These are phyloP conservation scores for Kluyveromyces nonfermentans DNA, from an alignment of 805 yeast genomes.

Conservation along the genomic window DNA sequence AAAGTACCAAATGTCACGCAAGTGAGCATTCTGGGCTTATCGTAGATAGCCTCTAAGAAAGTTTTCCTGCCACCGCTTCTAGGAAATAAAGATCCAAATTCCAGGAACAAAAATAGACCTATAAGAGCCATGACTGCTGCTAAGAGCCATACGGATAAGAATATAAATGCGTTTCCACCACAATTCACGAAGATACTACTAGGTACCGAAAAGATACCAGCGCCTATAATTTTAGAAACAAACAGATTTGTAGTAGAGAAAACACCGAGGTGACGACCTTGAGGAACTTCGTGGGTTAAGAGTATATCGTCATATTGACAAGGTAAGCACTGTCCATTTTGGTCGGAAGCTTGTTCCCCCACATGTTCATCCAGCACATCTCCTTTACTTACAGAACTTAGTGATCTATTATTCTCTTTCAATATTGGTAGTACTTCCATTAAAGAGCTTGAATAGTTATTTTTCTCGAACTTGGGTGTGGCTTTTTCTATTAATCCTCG, in stretches of 20 bases:
- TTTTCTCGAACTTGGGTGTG: neutral
- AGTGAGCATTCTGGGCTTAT: constrained; percentile 46
- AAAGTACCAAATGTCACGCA: constrained; percentile 42
- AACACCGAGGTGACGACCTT: constrained; percentile 65
- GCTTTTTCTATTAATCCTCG: neutral
- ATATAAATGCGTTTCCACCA: constrained; percentile 57
- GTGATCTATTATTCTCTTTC: neutral
- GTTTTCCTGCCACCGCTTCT: constrained; percentile 70
- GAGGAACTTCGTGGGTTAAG: constrained; percentile 36
- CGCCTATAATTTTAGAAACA: constrained; percentile 63
- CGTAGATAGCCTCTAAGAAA: constrained; percentile 58
- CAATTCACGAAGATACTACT: constrained; percentile 55
- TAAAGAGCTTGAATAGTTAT: no score
- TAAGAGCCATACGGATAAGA: constrained; percentile 52
- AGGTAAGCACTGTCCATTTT: neutral
- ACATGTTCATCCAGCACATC: neutral
- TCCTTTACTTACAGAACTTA: neutral
- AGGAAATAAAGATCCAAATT: constrained; percentile 62
- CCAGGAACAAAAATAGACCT: constrained; percentile 58
- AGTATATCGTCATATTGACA: neutral
- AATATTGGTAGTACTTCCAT: neutral
- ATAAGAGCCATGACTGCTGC: constrained; percentile 56
- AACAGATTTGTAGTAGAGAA: constrained; percentile 57
- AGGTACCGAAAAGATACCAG: constrained; percentile 70
- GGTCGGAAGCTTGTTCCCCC: neutral